Base-by-base conservation (phyloP, 257 asterid species). In the Ballota nigra region DNA sequence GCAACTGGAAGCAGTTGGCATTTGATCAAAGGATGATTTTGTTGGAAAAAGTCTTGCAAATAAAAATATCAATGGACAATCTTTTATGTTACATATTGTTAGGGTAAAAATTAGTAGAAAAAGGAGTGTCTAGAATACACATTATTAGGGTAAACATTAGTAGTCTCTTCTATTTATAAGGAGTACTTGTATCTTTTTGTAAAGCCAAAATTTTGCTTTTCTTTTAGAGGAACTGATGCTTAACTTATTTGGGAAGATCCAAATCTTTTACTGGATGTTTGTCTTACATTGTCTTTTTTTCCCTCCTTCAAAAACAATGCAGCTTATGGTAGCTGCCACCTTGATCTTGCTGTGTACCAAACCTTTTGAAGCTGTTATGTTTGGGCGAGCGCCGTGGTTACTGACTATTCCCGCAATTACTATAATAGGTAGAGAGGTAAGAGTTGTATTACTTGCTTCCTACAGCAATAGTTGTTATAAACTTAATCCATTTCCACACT, bases 241-340 rank as follows among this genome's bases (percentile, higher is more conserved):
- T 41, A 31, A 26, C 31, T 31, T 59, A 38, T 12, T 18, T 33
- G 43, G 71, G 28, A 64, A 22, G 20, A 19, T 72, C 0, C 40
- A 59, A 56, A 26, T 15, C 18, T 2, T 52, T 36, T 56, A 49
- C 18, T 18, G 6, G 29, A 13, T 43, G 57, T 70, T 58, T 43
- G 62, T 26, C 55, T 60, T 67, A 28, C 38, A 26, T 73, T 10
- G 10, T 61, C 34, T 41, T 58, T 38, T 5, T 20, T 33, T 68
- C 63, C 60, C 24, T 69, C 58, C 77, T 28, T 53, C 12, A 62
- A 43, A 34, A 33, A 26, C 24, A 68, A 22, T 84, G 81, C 86
- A 91, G 97, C 91, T 91, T 73, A 91, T 86, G 96, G 96, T 91
- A 70, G 97, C 96, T 79, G 89, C 97, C 74, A 84, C 96, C 64